These are phyloP conservation scores for Trametes cingulata DNA, from an alignment of 768 basidiomycete species.

Conservation along the genomic window DNA sequence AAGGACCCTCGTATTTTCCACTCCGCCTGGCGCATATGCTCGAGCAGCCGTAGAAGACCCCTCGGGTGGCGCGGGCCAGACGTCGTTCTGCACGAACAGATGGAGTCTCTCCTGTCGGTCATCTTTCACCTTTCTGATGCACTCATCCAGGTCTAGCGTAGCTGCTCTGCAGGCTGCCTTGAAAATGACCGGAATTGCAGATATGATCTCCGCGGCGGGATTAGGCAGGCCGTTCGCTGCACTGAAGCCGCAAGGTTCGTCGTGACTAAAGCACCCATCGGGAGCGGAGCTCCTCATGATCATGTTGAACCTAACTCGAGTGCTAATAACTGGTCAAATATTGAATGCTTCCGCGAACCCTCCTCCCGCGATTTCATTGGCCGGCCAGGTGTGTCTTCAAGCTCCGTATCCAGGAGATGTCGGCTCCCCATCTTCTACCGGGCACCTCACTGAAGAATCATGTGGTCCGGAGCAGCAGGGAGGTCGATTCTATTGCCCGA, in stretches of 20 bases:
- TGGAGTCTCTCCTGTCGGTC: neutral
- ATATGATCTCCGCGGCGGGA: slow-evolving; percentile 18
- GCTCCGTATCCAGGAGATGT: neutral
- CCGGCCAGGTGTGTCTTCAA: neutral
- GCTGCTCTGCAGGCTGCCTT: neutral
- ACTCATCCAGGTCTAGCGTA: neutral
- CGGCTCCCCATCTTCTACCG: neutral
- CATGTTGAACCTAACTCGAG: slow-evolving; percentile 3
- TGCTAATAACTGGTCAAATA: neutral
- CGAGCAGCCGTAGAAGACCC: neutral
- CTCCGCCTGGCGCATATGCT: slow-evolving; percentile 2
- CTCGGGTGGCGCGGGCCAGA: slow-evolving; percentile 12
- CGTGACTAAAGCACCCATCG: slow-evolving; percentile 9
- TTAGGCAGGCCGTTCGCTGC: slow-evolving; percentile 4
- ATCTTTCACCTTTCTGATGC: slow-evolving; percentile 4
- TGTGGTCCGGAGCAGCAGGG: neutral
- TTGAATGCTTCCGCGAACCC: slow-evolving; percentile 16
- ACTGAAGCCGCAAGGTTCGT: slow-evolving; percentile 5
- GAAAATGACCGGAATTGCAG: neutral
- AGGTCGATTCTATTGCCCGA: neutral
- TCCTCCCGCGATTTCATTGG: slow-evolving; percentile 1
- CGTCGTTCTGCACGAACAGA: neutral
- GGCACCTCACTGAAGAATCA: neutral
- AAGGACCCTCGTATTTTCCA: slow-evolving; percentile 11
- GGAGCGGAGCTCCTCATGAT: slow-evolving; percentile 9